Conservation (phyloP, 495 filamentous ascomycete genomes). For the Penicillium turbatum region DNA sequence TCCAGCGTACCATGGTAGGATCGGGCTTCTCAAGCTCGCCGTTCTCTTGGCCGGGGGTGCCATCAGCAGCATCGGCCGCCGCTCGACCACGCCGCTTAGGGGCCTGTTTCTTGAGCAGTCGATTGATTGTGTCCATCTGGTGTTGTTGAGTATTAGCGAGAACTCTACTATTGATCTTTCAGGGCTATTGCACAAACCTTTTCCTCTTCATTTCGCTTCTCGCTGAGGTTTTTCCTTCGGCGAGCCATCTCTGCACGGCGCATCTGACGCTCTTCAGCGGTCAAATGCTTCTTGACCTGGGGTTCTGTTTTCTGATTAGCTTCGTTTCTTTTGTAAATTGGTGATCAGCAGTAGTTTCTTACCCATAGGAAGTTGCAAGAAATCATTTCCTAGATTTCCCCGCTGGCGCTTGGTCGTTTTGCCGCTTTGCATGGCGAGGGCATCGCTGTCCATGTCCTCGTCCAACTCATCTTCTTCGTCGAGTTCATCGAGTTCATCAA, state of each 20-base stretch:
- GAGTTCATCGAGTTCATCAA: slow-evolving; percentile 41
- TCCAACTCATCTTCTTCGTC: slow-evolving; percentile 58
- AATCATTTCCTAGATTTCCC: slow-evolving; percentile 63
- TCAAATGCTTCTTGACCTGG: slow-evolving; percentile 87
- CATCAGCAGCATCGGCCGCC: slow-evolving; percentile 44
- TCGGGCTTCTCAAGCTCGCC: slow-evolving; percentile 55
- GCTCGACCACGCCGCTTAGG: slow-evolving; percentile 69
- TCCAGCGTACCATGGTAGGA: slow-evolving; percentile 72
- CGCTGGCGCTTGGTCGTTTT: slow-evolving; percentile 87
- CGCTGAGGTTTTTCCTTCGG: slow-evolving; percentile 90
- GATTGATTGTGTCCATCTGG: slow-evolving; percentile 96
- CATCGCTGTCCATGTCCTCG: slow-evolving; percentile 64
- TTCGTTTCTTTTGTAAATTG: background rate
- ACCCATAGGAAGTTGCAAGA: slow-evolving; percentile 85
- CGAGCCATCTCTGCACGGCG: slow-evolving; percentile 94
- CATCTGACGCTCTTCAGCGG: slow-evolving; percentile 93
- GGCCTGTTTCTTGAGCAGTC: slow-evolving; percentile 90
- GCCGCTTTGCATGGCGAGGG: slow-evolving; percentile 58
- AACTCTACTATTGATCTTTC: background rate
- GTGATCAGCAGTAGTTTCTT: slow-evolving; percentile 16
- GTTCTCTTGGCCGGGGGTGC: slow-evolving; percentile 52
- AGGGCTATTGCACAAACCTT: slow-evolving; percentile 58
- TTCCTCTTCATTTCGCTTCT: slow-evolving; percentile 97
- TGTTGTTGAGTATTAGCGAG: background rate
- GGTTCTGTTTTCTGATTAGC: slow-evolving; percentile 58